Conservation (phyloP, 2,329 filamentous ascomycete species). For the Lithohypha guttulata region DNA sequence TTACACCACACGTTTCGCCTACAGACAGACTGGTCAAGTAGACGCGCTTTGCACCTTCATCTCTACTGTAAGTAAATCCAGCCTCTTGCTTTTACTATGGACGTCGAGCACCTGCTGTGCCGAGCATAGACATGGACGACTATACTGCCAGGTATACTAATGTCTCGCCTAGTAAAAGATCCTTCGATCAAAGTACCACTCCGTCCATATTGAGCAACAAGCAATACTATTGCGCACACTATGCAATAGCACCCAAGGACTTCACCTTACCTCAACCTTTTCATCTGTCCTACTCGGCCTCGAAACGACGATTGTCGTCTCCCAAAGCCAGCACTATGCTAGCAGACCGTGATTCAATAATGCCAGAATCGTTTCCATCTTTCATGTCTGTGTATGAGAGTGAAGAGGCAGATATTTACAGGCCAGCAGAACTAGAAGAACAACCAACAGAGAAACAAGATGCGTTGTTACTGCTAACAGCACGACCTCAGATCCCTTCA, state of each 20-base stretch:
- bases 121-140: slow-evolving; percentile 10
- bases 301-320: slow-evolving; percentile 16
- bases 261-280: not conserved
- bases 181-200: slow-evolving; percentile 18
- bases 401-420: slow-evolving; percentile 5
- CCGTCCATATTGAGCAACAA: not conserved
- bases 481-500: slow-evolving; percentile 2
- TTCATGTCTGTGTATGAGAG: slow-evolving; percentile 21
- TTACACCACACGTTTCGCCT: slow-evolving; percentile 3
- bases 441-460: slow-evolving; percentile 5
- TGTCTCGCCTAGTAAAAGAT: slow-evolving; percentile 20
- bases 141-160: slow-evolving; percentile 16
- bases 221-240: not conserved
- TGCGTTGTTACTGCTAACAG: slow-evolving; percentile 5
- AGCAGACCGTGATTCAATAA: slow-evolving; percentile 17
- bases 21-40: not conserved
- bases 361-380: slow-evolving; percentile 20
- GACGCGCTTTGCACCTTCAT: not conserved
- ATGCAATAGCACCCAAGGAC: slow-evolving; percentile 3
- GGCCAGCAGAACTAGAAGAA: slow-evolving; percentile 1
- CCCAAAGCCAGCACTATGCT: slow-evolving; percentile 18
- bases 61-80: slow-evolving; percentile 1
- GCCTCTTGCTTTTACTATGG: not conserved
- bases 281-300: slow-evolving; percentile 6
- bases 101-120: not conserved